Evolutionary conservation across 805 yeast species (phyloP).

Genomic region (Candida saitoana): DNA sequence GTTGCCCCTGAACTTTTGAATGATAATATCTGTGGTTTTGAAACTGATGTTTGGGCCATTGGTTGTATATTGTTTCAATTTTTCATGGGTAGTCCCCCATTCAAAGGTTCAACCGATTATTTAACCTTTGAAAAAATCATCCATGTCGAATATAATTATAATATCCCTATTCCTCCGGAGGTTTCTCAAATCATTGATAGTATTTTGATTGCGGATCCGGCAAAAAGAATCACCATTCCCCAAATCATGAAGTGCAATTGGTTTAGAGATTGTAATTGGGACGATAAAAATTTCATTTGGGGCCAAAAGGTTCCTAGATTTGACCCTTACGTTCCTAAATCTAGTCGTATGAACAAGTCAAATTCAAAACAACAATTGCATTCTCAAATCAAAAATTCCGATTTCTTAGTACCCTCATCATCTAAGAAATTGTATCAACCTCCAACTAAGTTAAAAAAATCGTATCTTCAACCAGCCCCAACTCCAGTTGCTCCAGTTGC

Average conservation of each 20-base stretch:
- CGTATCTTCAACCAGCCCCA: slow-evolving; percentile 4
- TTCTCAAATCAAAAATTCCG: slow-evolving; percentile 32
- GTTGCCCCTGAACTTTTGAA: slow-evolving; percentile 83
- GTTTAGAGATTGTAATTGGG: slow-evolving; percentile 40
- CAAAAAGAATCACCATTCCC: slow-evolving; percentile 26
- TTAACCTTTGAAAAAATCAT: slow-evolving; percentile 87
- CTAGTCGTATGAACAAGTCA: slow-evolving; percentile 35
- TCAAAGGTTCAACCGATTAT: slow-evolving; percentile 81
- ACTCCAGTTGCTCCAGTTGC: slow-evolving; percentile 5
- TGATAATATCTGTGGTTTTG: slow-evolving; percentile 75
- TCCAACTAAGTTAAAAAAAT: slow-evolving; percentile 29
- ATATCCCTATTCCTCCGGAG: slow-evolving; percentile 24
- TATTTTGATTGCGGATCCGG: slow-evolving; percentile 31
- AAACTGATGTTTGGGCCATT: slow-evolving; percentile 89
- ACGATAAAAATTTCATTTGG: slow-evolving; percentile 39
- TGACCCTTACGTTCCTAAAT: slow-evolving; percentile 20
- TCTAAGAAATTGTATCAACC: slow-evolving; percentile 31
- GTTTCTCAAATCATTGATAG: slow-evolving; percentile 29
- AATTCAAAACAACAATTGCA: slow-evolving; percentile 37
- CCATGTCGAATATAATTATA: slow-evolving; percentile 59
- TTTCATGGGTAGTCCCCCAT: slow-evolving; percentile 82
- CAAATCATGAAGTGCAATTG: slow-evolving; percentile 32
- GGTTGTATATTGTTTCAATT: slow-evolving; percentile 87
- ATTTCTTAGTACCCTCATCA: slow-evolving; percentile 30
- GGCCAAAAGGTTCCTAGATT: slow-evolving; percentile 28